A percentile compares a stretch with the other conserved stretches of the same genome.
Conservation (phyloP, 257 asterid species). For the Solanum tarapatanum region DNA sequence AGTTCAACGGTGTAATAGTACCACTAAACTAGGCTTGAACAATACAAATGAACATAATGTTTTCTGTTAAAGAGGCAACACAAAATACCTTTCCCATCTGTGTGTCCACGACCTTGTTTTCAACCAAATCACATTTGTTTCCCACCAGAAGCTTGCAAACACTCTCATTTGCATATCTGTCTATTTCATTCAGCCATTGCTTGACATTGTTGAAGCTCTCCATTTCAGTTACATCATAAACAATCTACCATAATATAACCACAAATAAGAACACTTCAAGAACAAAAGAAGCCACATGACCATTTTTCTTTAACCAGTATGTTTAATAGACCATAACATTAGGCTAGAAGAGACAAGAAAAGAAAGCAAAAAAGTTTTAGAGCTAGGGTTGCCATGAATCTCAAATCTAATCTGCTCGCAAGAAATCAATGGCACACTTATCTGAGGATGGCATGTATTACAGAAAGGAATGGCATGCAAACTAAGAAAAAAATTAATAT, state of each 20-base stretch:
- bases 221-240: slow-evolving; percentile 92
- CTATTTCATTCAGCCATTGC: slow-evolving; percentile 94
- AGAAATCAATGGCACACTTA: neutral
- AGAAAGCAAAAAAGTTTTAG: neutral
- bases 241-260: slow-evolving; percentile 42
- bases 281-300: neutral
- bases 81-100: slow-evolving; percentile 62
- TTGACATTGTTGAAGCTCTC: slow-evolving; percentile 98
- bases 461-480: neutral
- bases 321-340: neutral
- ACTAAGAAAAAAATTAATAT: neutral
- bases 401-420: neutral
- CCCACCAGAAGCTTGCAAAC: slow-evolving; percentile 99
- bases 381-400: neutral
- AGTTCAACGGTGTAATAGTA: neutral
- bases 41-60: neutral
- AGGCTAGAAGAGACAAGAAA: neutral
- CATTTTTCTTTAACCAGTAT: neutral
- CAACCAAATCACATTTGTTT: slow-evolving; percentile 92
- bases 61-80: neutral
- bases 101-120: slow-evolving; percentile 77
- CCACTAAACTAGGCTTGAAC: neutral
- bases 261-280: slow-evolving; percentile 6
- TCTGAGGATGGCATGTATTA: neutral
- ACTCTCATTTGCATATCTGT: slow-evolving; percentile 86